Percentiles rank a stretch among this genome's conserved stretches.
phyloP scores from a whole-genome alignment of 139 green algal species.

The Pseudopediastrum boryanum region DNA sequence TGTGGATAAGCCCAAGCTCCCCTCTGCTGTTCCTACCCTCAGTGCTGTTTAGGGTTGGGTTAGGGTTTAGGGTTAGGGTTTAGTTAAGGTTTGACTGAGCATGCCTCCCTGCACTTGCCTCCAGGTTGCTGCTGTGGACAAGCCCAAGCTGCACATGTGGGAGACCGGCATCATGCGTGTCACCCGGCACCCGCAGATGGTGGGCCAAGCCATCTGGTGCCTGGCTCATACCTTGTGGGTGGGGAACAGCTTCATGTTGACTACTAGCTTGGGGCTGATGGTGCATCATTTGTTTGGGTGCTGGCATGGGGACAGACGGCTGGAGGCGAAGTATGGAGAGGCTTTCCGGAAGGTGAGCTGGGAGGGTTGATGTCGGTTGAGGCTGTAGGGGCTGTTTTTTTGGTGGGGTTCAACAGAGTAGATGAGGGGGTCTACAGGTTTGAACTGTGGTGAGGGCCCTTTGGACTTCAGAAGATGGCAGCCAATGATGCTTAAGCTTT shows the following conservation, averaged over 20 bases:
- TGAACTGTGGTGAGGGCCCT: too few relatives aligned
- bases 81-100: too few relatives aligned
- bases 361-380: background rate
- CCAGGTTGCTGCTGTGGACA: conserved; percentile 92
- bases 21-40: too few relatives aligned
- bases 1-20: conserved; percentile 94
- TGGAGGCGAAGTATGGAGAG: conserved; percentile 86
- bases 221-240: conserved; percentile 92
- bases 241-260: conserved; percentile 88
- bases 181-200: conserved; percentile 83
- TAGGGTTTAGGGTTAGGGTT: too few relatives aligned
- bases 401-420: too few relatives aligned
- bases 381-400: too few relatives aligned
- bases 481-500: too few relatives aligned
- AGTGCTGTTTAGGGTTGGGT: too few relatives aligned
- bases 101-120: too few relatives aligned
- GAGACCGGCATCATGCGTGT: conserved; percentile 97
- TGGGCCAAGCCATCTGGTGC: conserved; percentile 72
- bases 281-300: conserved; percentile 94
- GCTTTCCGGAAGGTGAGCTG: conserved; percentile 41
- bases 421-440: too few relatives aligned
- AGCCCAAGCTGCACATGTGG: conserved; percentile 97
- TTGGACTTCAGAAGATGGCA: too few relatives aligned
- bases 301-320: conserved; percentile 93
- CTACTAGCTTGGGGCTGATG: conserved; percentile 83